Evolutionary conservation across 2,329 filamentous ascomycete genomes (phyloP), one percentile per base, ranked within the genome.

Genomic region (Xylaria sp.): DNA sequence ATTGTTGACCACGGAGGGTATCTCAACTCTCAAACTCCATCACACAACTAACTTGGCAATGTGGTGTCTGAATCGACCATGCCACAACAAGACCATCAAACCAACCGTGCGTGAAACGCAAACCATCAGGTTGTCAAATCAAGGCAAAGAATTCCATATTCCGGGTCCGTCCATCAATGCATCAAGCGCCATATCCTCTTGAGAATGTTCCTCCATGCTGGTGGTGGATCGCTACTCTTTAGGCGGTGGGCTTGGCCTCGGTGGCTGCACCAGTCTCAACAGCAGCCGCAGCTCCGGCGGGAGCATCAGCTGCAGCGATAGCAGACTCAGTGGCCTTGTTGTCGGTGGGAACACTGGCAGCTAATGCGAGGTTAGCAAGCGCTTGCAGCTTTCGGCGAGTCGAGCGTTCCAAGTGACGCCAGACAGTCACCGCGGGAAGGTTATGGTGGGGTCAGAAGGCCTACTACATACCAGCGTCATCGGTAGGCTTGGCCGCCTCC

Each of bases 391-490:
- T n/a, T 60, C 23, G 33, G 15, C 28, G 33, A 39, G 39, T 33
- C 20, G 39, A 67, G 49, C 48, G 25, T 25, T 39, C 20, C 13
- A 66, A 48, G 20, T 41, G 54, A 23, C 43, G 43, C 67, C 54
- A 62, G 13, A 10, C n/a, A 39, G 52, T 33, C 64, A 39, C 56
- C 28, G 60, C 33, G 55, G 43, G 25, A n/a, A n/a, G 46, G 13
- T 51, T 52, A 33, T 51, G 60, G 67, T 9, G 61, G 62, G 48
- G 64, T 72, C 39, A 59, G 39, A 15, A 25, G 33, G 33, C 8
- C 9, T 7, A 36, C 33, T 36, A 74, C 78, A 76, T 74, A 81
- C 76, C 72, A 71, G 75, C 72, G n/a, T 71, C 73, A 57, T 69
- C 43, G 43, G 74, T 74, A 23, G 78, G 78, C 23, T 66, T 41